Conservation (phyloP, 805 yeast species). For the Nakazawaea molendinolei region DNA sequence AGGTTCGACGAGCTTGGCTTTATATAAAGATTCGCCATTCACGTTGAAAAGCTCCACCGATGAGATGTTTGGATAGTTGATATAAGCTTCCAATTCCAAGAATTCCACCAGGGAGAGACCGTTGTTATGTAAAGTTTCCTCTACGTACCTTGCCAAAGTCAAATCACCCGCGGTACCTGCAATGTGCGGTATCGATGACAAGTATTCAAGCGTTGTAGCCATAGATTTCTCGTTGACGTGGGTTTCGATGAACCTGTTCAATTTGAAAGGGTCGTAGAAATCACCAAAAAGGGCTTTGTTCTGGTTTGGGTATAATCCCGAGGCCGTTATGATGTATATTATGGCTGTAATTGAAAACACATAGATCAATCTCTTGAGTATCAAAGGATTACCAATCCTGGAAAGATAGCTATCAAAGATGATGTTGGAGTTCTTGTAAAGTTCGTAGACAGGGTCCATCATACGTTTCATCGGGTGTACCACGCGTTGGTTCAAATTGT, state of each 20-base stretch:
- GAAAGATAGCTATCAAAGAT: constrained; percentile 53
- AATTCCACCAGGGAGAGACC: constrained; percentile 49
- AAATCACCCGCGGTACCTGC: constrained; percentile 87
- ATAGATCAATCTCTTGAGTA: constrained; percentile 70
- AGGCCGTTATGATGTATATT: constrained; percentile 49
- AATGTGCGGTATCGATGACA: constrained; percentile 77
- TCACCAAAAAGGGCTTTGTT: constrained; percentile 41
- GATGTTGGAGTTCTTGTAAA: constrained; percentile 31
- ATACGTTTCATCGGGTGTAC: constrained; percentile 37
- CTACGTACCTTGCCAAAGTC: constrained; percentile 60
- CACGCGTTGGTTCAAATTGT: constrained; percentile 28
- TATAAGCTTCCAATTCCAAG: constrained; percentile 42
- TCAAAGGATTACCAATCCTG: constrained; percentile 78
- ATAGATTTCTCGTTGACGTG: constrained; percentile 50
- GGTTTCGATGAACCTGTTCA: constrained; percentile 42
- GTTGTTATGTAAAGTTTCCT: constrained; percentile 49
- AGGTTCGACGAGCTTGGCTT: constrained; percentile 18
- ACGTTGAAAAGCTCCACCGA: constrained; percentile 19
- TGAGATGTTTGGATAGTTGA: constrained; percentile 56
- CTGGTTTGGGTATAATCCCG: constrained; percentile 45
- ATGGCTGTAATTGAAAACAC: constrained; percentile 56
- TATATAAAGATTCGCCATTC: constrained; percentile 15
- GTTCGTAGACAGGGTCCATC: constrained; percentile 47
- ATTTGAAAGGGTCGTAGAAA: constrained; percentile 52
- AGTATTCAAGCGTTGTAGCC: constrained; percentile 60